Conservation (phyloP, 257 asterid genomes). For the Parsonsia alboflavescens region DNA sequence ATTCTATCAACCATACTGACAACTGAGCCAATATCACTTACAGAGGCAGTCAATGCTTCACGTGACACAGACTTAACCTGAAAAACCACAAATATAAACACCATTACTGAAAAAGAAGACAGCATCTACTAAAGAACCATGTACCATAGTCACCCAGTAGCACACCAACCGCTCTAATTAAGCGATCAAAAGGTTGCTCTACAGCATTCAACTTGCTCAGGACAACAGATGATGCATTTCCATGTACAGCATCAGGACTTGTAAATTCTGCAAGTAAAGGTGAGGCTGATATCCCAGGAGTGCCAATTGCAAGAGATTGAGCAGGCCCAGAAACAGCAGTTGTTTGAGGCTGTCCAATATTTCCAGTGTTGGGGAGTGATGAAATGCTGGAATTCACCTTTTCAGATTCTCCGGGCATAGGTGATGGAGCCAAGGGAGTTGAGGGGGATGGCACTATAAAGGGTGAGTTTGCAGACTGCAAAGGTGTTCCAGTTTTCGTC, state of each 20-base stretch:
- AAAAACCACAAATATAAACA: constrained; percentile 8
- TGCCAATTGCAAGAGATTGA: constrained; percentile 88
- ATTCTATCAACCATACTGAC: constrained; percentile 93
- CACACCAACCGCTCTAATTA: constrained; percentile 62
- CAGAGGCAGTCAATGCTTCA: constrained; percentile 63
- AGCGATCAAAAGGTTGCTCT: constrained; percentile 81
- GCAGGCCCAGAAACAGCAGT: constrained; percentile 53
- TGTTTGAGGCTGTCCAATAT: constrained; percentile 44
- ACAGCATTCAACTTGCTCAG: constrained; percentile 51
- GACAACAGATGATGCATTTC: constrained; percentile 51
- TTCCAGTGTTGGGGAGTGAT: constrained; percentile 60
- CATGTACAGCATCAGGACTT: constrained; percentile 75
- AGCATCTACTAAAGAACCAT: neutral
- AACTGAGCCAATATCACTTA: constrained; percentile 82
- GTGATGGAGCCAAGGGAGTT: constrained; percentile 89
- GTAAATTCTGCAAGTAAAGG: constrained; percentile 89
- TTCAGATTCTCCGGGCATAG: constrained; percentile 84
- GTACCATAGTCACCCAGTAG: constrained; percentile 8
- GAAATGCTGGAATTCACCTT: constrained; percentile 57
- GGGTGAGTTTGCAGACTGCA: constrained; percentile 82
- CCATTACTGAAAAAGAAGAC: constrained; percentile 2
- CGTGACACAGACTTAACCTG: constrained; percentile 74
- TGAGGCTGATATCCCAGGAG: constrained; percentile 97
- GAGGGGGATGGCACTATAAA: constrained; percentile 83
- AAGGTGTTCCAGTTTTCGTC: constrained; percentile 72